Conservation (phyloP, 768 basidiomycete genomes). For the Leucocoprinus sp. region DNA sequence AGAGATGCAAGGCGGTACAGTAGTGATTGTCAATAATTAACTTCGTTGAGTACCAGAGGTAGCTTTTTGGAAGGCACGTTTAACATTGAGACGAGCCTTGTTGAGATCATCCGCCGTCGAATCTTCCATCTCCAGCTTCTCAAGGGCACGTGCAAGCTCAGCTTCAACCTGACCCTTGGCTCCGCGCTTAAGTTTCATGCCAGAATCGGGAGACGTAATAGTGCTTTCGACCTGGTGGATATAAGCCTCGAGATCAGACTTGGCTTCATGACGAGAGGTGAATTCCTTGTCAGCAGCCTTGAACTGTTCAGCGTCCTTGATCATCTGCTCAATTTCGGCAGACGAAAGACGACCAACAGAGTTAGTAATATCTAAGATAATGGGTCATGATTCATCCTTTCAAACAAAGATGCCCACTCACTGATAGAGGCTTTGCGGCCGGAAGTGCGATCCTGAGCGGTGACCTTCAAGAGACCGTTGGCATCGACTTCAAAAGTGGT, state of each 20-base stretch:
- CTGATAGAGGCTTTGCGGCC: constrained; percentile 99
- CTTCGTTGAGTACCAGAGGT: constrained; percentile 79
- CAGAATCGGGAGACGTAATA: constrained; percentile 93
- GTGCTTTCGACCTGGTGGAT: constrained; percentile 95
- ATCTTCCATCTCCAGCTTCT: constrained; percentile 98
- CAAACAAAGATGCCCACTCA: constrained; percentile 28
- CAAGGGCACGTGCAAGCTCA: constrained; percentile 95
- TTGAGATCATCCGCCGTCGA: constrained; percentile 89
- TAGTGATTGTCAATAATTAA: constrained; percentile 12
- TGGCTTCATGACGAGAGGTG: constrained; percentile 95
- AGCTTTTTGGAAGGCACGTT: constrained; percentile 97
- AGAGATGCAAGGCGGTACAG: background rate
- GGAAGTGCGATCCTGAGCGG: constrained; percentile 95
- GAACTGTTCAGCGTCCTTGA: constrained; percentile 98
- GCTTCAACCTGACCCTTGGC: constrained; percentile 92
- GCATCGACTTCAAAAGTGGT: constrained; percentile 99
- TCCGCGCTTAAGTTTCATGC: constrained; percentile 98
- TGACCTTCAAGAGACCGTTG: constrained; percentile 98
- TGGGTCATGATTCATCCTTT: constrained; percentile 7
- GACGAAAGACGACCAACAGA: constrained; percentile 97
- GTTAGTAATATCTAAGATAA: constrained; percentile 80
- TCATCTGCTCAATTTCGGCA: constrained; percentile 99
- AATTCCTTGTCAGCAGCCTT: constrained; percentile 97
- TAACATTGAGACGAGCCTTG: constrained; percentile 92
- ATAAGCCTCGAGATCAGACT: constrained; percentile 96